These are phyloP conservation scores for Xylaria multiplex DNA, from an alignment of 2,329 filamentous ascomycete species.

Conservation along the genomic window DNA sequence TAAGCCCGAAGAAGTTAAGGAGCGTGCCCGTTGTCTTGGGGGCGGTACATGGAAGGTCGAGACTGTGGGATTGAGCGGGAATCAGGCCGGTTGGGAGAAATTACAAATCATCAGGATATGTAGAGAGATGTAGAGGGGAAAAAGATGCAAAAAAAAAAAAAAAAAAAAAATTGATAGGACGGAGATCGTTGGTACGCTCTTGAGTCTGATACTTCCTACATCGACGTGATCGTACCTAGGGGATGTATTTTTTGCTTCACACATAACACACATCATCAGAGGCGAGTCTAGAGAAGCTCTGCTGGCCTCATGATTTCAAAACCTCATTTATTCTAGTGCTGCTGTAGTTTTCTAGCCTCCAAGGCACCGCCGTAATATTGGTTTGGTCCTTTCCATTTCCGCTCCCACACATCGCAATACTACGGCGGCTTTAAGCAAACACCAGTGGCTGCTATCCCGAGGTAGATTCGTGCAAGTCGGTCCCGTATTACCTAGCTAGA, in stretches of 20 bases:
- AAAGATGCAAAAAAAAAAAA: slow-evolving; percentile 13
- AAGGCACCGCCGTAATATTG: slow-evolving; percentile 46
- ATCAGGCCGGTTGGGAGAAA: slow-evolving; percentile 93
- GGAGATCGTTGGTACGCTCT: slow-evolving; percentile 7
- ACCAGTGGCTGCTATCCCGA: slow-evolving; percentile 4
- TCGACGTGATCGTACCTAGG: slow-evolving; percentile 7
- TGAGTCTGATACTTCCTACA: slow-evolving; percentile 10
- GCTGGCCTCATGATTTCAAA: slow-evolving; percentile 39
- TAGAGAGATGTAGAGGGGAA: slow-evolving; percentile 56
- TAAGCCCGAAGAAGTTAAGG: slow-evolving; percentile 78
- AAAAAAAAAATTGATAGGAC: background rate
- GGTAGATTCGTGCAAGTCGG: background rate
- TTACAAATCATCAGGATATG: slow-evolving; percentile 89
- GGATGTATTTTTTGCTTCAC: slow-evolving; percentile 1
- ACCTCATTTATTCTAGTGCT: slow-evolving; percentile 37
- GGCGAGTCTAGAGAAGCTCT: slow-evolving; percentile 38
- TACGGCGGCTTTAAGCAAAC: slow-evolving; percentile 16
- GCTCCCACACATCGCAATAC: slow-evolving; percentile 31
- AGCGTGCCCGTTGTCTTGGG: slow-evolving; percentile 65
- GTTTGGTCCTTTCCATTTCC: slow-evolving; percentile 8
- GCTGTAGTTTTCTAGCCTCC: slow-evolving; percentile 40
- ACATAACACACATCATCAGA: slow-evolving; percentile 21
- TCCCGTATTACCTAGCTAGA: slow-evolving; percentile 15
- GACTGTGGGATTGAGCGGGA: slow-evolving; percentile 83
- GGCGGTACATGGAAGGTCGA: slow-evolving; percentile 74